Percentiles rank a stretch among this genome's conserved stretches.
Conservation (phyloP, 345 rosid genomes). For the Euphorbia pulcherrima region DNA sequence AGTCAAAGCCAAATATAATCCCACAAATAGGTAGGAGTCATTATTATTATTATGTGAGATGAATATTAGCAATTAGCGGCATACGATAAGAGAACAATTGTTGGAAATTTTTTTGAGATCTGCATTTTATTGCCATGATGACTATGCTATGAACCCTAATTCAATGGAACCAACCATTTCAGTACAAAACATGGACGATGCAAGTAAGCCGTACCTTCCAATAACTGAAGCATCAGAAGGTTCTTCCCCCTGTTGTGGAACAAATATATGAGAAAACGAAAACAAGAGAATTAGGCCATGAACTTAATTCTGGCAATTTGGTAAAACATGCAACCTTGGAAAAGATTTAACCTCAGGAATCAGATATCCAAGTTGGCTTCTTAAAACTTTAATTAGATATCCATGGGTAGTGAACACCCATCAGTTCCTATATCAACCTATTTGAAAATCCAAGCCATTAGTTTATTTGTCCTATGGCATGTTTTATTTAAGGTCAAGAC, state of each 20-base stretch:
- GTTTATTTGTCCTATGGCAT: constrained; percentile 10
- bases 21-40: background rate
- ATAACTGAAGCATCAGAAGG: constrained; percentile 22
- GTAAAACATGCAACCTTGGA: constrained; percentile 10
- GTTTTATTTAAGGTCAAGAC: constrained; percentile 9
- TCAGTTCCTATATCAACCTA: constrained; percentile 9
- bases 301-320: background rate
- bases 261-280: background rate
- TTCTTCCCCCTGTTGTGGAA: constrained; percentile 33
- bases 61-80: background rate
- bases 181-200: constrained; percentile 7
- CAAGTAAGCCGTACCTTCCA: constrained; percentile 34
- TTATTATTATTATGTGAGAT: background rate
- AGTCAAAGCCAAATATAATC: background rate
- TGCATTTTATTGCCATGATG: background rate
- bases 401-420: background rate
- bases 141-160: constrained; percentile 6
- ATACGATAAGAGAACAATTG: background rate
- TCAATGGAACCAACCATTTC: background rate
- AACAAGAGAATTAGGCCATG: background rate
- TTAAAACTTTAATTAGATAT: constrained; percentile 1
- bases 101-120: background rate
- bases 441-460: constrained; percentile 17
- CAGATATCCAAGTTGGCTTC: constrained; percentile 11
- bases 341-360: background rate